Evolutionary conservation across 768 basidiomycete genomes (phyloP), one percentile per base, ranked within the genome.

Genomic region (Lactarius evosmus): DNA sequence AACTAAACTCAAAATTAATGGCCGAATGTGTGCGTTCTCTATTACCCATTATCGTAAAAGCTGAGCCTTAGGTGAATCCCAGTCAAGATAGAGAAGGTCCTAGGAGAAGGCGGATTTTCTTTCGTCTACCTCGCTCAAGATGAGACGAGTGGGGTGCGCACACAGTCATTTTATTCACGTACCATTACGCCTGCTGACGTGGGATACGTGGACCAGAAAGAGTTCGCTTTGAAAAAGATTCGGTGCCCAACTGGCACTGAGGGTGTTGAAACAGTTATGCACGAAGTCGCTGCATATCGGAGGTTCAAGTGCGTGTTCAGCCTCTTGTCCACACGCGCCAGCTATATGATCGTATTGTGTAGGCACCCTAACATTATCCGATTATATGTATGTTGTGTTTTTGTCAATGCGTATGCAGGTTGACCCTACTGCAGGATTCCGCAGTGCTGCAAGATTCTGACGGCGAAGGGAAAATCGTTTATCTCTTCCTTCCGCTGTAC

Each of bases 311-410:
- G 74, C 75, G 88, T 79, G 27, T 44, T 41, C 54, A 16, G 4
- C 57, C n/a, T 36, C 16, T n/a, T 33, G 33, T 25, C 25, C 38
- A 38, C 56, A 27, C 38, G 30, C 51, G 17, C 46, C 58, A 22
- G 17, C 27, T 34, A 60, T 27, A 32, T 38, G 56, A 50, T 41
- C 33, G 25, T 33, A 27, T 62, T 7, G 14, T 7, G 14, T 68
- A 95, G 93, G 73, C 96, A 98, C 74, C 91, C 90, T 22, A 98
- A 98, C 74, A 98, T 98, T 71, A 99, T 99, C 73, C 90, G 90
- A 40, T 94, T 96, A 74, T 76, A 96, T 74, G 92, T 90, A 69
- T 60, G 77, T 77, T 36, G 51, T 56, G 29, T 27, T 2, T 40
- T 49, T 38, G 40, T 7, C 7, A 44, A 27, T 64, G 56, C n/a